Base-by-base conservation (phyloP, 2,329 filamentous ascomycete genomes). In the Penicillium freii region DNA sequence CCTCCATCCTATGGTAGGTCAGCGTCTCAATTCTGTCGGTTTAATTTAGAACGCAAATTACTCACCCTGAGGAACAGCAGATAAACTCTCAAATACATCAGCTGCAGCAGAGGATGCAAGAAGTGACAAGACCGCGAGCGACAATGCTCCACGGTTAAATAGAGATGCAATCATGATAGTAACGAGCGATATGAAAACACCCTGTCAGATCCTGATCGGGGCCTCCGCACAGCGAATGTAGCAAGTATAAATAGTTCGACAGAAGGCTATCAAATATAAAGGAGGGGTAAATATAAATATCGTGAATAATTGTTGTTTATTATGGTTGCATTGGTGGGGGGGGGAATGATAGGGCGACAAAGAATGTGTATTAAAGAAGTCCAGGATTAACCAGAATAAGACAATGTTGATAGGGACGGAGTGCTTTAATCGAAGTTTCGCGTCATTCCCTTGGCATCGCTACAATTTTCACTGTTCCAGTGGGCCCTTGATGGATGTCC, bases 41-140 rank as follows among this genome's bases (percentile, higher is more conserved):
- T 40, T 23, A 4, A 7, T 57, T 42, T 29, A 21, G 29, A 51
- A 40, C 3, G 1, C 38, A n/a, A 19, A 15, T 33, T 27, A 64
- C 62, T 43, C 58, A 73, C 74, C 75, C 36, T 71, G 56, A 25
- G 75, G 75, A 15, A 77, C 64, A 36, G 62, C 58, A 2, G 62
- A 58, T 44, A 77, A 62, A 34, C 65, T 71, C 57, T 77, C 75
- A 51, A 76, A 73, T 1, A 73, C 64, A 50, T 71, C 70, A 3
- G 65, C 72, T 1, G 65, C 55, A 31, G 63, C 69, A n/a, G 65
- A 65, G 2, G 69, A 67, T 34, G 67, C 61, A 27, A 73, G 50
- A 46, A 69, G 62, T 8, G 69, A 69, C 10, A 72, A 46, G 21
- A 66, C 62, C 33, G 66, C 69, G 53, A 74, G 68, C 60, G 71